Evolutionary conservation across 768 basidiomycete species (phyloP).

Genomic region (Hortiboletus campestris): DNA sequence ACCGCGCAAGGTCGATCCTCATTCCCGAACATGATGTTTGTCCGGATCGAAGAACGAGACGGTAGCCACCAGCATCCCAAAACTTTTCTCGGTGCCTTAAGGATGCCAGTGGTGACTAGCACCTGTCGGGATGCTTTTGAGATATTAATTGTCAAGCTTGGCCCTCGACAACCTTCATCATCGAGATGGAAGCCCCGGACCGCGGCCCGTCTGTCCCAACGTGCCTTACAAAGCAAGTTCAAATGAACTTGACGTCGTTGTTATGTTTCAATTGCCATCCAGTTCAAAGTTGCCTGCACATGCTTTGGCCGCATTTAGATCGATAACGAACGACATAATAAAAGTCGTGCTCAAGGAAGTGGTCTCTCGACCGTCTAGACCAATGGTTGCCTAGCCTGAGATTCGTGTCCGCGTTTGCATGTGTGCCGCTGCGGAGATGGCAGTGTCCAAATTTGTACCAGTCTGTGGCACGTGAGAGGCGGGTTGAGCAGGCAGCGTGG

Average conservation of each 20-base stretch:
- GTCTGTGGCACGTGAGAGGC: constrained; percentile 19
- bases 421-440: not conserved
- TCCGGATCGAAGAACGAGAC: not conserved
- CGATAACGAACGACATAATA: not conserved
- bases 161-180: not conserved
- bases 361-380: not conserved
- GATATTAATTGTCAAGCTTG: not conserved
- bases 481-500: not conserved
- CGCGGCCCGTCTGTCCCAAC: not conserved
- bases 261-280: not conserved
- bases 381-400: not conserved
- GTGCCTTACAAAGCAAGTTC: not conserved
- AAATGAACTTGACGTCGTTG: too few species aligned
- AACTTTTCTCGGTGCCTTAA: too few species aligned
- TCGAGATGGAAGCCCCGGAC: not conserved
- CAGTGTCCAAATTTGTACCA: constrained; percentile 14
- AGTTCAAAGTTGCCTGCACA: not conserved
- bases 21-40: not conserved
- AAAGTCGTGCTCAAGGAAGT: not conserved
- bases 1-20: not conserved
- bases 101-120: too few species aligned
- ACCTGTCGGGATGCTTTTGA: too few species aligned
- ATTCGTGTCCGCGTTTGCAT: not conserved
- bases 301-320: not conserved
- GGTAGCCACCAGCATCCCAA: too few species aligned